These are phyloP conservation scores for Pythium scleroteichum DNA, from an alignment of 352 stramenopile species.

Conservation along the genomic window DNA sequence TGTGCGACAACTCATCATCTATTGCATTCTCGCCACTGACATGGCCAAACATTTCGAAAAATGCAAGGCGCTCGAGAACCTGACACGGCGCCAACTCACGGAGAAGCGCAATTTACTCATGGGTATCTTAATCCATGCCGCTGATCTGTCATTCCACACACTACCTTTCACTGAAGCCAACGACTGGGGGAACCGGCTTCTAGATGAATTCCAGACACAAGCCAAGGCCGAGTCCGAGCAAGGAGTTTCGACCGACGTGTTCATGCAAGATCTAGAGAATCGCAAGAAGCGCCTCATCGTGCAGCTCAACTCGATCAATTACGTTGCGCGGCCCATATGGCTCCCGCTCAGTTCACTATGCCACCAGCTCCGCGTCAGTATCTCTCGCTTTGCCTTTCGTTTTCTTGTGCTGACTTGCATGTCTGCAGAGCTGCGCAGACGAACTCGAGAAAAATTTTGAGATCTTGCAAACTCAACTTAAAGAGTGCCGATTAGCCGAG, in stretches of 20 bases:
- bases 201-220: constrained; percentile 77
- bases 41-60: constrained; percentile 81
- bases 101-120: constrained; percentile 65
- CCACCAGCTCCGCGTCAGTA: constrained; percentile 48
- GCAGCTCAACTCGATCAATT: constrained; percentile 78
- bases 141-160: constrained; percentile 66
- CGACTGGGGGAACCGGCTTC: constrained; percentile 60
- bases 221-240: constrained; percentile 51
- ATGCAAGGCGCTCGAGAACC: constrained; percentile 60
- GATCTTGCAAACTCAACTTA: constrained; percentile 41
- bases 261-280: constrained; percentile 68
- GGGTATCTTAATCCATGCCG: constrained; percentile 67
- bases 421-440: constrained; percentile 60
- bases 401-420: constrained; percentile 1
- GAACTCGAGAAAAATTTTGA: constrained; percentile 73
- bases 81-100: constrained; percentile 53
- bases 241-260: constrained; percentile 55
- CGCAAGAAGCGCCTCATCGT: constrained; percentile 55
- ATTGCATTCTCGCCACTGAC: constrained; percentile 76
- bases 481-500: constrained; percentile 30
- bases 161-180: constrained; percentile 46
- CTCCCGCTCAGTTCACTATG: constrained; percentile 59
- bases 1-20: constrained; percentile 63
- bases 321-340: constrained; percentile 75
- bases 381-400: neutral